Base-by-base conservation (phyloP, 2,329 filamentous ascomycete genomes). In the Dothiorella sarmentorum region DNA sequence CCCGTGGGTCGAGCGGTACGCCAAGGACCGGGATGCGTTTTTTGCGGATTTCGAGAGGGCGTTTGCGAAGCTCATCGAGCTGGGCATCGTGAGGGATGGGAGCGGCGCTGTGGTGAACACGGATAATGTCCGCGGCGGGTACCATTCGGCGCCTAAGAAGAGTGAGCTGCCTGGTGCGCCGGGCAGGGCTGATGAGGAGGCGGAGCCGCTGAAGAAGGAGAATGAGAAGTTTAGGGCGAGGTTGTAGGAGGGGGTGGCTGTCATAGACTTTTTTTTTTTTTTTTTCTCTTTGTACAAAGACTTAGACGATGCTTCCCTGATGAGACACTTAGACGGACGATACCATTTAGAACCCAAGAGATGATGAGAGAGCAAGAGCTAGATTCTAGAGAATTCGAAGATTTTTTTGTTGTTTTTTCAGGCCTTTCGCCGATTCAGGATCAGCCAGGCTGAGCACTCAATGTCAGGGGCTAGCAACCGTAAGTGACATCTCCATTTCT, bases 21-120 rank as follows among this genome's bases (percentile, higher is more conserved):
- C 83, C 3, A 72, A 78, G 51, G 82, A 87, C 65, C 85, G 85
- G 69, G 83, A 85, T 0, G 61, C 78, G 43, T 86, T 87, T 74
- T 87, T 85, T 64, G 76, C 76, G 44, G 78, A 86, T 66, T 87
- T 87, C 65, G 67, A 77, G 13, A 77, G 76, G 59, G 84, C 78
- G 0, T 86, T 86, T 68, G 78, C 75, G 10, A 85, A 85, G 71
- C 65, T 87, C 68, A 65, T 86, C 53, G 84, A 86, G 70, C 68
- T 87, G 62, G 84, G 84, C 0, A 84, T 87, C 59, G 65, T 70
- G 49, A 75, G 84, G 38, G 83, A 86, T 65, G 78, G 67, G 9
- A 67, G 75, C 7, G 84, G 82, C 0, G 75, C 68, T 7, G 72
- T 87, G 37, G 68, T 76, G 29, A 85, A 86, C 65, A 73, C 77